These are phyloP conservation scores for Rhynchospora tenuis DNA, from an alignment of 176 grass and related monocot species.

Conservation along the genomic window DNA sequence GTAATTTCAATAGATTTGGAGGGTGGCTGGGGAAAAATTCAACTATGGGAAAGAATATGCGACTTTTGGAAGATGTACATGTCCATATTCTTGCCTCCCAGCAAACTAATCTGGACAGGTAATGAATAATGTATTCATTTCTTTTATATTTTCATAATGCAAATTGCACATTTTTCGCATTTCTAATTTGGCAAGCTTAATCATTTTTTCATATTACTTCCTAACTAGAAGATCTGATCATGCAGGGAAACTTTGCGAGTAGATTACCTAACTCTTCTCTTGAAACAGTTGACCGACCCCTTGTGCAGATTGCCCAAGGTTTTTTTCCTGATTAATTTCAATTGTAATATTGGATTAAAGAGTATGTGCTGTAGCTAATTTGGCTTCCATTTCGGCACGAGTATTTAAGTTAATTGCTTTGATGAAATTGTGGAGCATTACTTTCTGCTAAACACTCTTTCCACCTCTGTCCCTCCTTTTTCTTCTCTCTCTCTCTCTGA, in stretches of 20 bases:
- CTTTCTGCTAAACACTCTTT: neutral
- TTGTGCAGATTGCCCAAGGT: constrained; percentile 77
- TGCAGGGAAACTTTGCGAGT: constrained; percentile 75
- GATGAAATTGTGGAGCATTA: constrained; percentile 22
- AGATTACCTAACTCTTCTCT: constrained; percentile 79
- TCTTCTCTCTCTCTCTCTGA: constrained; percentile 5
- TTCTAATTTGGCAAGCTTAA: neutral
- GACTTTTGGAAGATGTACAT: constrained; percentile 92
- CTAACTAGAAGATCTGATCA: neutral
- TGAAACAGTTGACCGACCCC: constrained; percentile 63
- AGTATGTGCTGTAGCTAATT: neutral
- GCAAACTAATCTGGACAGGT: constrained; percentile 87
- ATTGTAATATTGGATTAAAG: neutral
- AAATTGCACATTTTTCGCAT: neutral
- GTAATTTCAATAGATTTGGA: constrained; percentile 99
- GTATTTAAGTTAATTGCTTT: neutral
- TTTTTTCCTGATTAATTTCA: constrained; percentile 16
- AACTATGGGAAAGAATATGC: constrained; percentile 83
- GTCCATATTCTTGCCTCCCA: constrained; percentile 89
- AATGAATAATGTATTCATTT: constrained; percentile 2
- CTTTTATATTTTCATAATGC: neutral
- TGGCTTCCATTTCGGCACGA: neutral
- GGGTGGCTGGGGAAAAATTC: constrained; percentile 99
- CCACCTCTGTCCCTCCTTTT: too few species aligned
- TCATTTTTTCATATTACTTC: neutral